phyloP scores from a whole-genome alignment of 2,329 filamentous ascomycete species.

The Achaetomium macrosporum region DNA sequence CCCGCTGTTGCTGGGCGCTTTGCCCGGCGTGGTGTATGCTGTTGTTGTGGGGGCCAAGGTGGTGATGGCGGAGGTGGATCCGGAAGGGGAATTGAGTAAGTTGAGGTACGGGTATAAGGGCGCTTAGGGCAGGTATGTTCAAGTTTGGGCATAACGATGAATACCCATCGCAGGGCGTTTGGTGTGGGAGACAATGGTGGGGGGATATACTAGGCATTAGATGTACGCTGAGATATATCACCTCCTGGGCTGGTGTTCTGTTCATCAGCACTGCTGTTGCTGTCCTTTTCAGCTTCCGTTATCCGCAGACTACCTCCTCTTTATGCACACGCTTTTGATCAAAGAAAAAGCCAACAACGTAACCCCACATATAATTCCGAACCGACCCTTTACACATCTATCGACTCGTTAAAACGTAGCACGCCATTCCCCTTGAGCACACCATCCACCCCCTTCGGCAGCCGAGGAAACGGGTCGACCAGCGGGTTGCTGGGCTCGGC shows the following conservation, averaged over 20 bases:
- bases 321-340: neutral
- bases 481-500: constrained; percentile 32
- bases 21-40: constrained; percentile 54
- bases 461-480: constrained; percentile 49
- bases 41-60: constrained; percentile 57
- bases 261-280: neutral
- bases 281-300: neutral
- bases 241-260: neutral
- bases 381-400: constrained; percentile 53
- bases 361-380: neutral
- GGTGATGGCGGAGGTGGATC: constrained; percentile 63
- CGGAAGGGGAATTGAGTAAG: constrained; percentile 55
- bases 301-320: neutral
- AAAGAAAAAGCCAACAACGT: neutral
- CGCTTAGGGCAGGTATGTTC: constrained; percentile 31
- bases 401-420: constrained; percentile 85
- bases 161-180: neutral
- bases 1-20: constrained; percentile 41
- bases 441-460: constrained; percentile 81
- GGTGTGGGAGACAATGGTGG: neutral
- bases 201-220: too few relatives aligned
- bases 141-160: neutral
- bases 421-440: constrained; percentile 81
- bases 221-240: too few relatives aligned
- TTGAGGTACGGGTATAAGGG: constrained; percentile 64